phyloP scores from a whole-genome alignment of 441 rosid genomes.

The Adansonia rubrostipa region DNA sequence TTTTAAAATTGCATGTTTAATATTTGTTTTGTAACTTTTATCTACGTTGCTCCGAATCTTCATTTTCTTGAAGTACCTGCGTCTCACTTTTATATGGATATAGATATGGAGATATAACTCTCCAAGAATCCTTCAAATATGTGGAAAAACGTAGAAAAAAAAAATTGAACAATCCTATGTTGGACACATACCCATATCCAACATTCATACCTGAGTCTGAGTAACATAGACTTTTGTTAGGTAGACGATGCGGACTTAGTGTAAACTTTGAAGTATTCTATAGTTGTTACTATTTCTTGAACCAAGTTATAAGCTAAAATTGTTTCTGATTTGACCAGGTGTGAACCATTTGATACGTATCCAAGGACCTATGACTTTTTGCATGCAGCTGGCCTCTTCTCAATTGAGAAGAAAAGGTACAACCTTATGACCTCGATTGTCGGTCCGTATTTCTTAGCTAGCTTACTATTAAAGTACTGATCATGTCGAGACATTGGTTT shows the following conservation, averaged over 20 bases:
- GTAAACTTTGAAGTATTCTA: neutral
- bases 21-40: neutral
- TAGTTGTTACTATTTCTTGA: constrained; percentile 21
- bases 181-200: no score
- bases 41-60: neutral
- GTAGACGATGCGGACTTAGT: neutral
- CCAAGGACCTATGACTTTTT: constrained; percentile 93
- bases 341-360: constrained; percentile 94
- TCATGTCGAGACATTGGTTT: neutral
- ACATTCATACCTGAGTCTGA: no score
- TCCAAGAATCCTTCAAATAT: no score
- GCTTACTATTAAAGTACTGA: neutral
- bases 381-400: constrained; percentile 89
- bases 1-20: neutral
- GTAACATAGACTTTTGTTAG: neutral
- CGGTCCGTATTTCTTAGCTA: neutral
- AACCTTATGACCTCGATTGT: neutral
- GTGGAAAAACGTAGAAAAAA: no score
- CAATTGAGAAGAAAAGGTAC: constrained; percentile 90
- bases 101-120: no score
- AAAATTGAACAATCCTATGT: no score
- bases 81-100: no score
- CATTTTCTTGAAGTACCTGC: no score
- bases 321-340: constrained; percentile 55
- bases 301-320: constrained; percentile 18